phyloP scores from a whole-genome alignment of 2,329 filamentous ascomycete species.

The Ascochyta rabiei region DNA sequence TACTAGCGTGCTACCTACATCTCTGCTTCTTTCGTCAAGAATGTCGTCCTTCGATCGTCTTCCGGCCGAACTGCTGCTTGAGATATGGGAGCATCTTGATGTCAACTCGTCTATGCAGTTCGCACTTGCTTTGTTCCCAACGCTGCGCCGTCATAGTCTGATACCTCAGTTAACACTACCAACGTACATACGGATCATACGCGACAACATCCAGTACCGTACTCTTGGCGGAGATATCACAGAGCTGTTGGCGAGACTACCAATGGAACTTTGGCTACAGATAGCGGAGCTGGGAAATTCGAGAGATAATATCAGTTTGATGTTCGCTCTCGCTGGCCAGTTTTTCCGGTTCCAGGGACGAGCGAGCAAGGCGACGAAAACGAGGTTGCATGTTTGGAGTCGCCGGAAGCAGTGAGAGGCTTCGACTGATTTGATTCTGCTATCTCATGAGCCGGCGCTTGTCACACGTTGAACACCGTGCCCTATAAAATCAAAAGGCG shows the following conservation, averaged over 20 bases:
- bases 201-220: conserved; percentile 2
- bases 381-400: conserved; percentile 24
- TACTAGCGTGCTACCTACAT: conserved; percentile 25
- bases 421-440: not conserved
- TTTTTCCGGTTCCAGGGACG: conserved; percentile 22
- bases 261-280: conserved; percentile 50
- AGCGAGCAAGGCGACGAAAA: conserved; percentile 20
- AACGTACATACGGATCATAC: conserved; percentile 35
- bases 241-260: conserved; percentile 31
- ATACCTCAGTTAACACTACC: conserved; percentile 35
- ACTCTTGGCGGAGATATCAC: not conserved
- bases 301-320: conserved; percentile 47
- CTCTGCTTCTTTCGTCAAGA: conserved; percentile 12
- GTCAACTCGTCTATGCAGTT: conserved; percentile 53
- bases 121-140: conserved; percentile 54
- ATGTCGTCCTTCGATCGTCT: conserved; percentile 46
- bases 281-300: conserved; percentile 48
- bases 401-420: conserved; percentile 15
- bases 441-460: not conserved
- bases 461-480: not conserved
- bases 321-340: conserved; percentile 34
- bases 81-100: conserved; percentile 51
- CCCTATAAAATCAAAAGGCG: not conserved
- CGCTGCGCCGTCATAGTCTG: conserved; percentile 47
- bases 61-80: conserved; percentile 55